Evolutionary conservation across 2,329 filamentous ascomycete species (phyloP).

Genomic region (Apiospora phragmitis): DNA sequence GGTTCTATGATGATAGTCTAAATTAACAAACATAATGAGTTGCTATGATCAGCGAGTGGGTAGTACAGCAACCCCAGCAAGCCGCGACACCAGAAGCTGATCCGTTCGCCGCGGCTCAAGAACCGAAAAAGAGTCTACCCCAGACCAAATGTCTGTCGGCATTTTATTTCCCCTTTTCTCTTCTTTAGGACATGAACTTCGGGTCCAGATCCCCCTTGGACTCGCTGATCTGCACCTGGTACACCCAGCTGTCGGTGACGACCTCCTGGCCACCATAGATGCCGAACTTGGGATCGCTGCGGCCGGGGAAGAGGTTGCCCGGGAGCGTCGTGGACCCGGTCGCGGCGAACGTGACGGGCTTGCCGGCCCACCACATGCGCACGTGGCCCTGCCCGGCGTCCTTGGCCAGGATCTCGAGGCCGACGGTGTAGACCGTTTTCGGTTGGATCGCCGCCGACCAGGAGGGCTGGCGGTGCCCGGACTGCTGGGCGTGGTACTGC

Average conservation of each 20-base stretch:
- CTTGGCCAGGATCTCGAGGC: constrained; percentile 19
- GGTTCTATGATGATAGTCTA: background rate
- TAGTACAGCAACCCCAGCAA: background rate
- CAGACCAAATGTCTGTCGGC: background rate
- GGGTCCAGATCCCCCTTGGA: constrained; percentile 8
- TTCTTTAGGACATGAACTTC: background rate
- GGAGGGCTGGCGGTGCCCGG: constrained; percentile 13
- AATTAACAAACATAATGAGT: background rate
- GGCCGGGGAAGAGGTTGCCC: constrained; percentile 19
- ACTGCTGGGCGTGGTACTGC: constrained; percentile 14
- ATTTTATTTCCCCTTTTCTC: background rate
- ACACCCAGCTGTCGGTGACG: constrained; percentile 19
- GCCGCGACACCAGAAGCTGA: background rate
- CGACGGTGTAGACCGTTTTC: constrained; percentile 17
- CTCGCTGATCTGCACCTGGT: constrained; percentile 21
- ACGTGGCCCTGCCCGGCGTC: constrained; percentile 15
- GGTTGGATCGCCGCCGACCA: constrained; percentile 17
- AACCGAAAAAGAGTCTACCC: background rate
- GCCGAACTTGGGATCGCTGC: constrained; percentile 21
- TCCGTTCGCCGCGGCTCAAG: background rate
- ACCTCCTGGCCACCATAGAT: constrained; percentile 19
- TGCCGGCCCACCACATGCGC: constrained; percentile 20
- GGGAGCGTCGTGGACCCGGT: constrained; percentile 15
- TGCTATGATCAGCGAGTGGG: background rate
- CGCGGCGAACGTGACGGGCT: constrained; percentile 19